Evolutionary conservation across 129 eudicot species (phyloP), one percentile per base, ranked within the genome.

Genomic region (Logfia minima): DNA sequence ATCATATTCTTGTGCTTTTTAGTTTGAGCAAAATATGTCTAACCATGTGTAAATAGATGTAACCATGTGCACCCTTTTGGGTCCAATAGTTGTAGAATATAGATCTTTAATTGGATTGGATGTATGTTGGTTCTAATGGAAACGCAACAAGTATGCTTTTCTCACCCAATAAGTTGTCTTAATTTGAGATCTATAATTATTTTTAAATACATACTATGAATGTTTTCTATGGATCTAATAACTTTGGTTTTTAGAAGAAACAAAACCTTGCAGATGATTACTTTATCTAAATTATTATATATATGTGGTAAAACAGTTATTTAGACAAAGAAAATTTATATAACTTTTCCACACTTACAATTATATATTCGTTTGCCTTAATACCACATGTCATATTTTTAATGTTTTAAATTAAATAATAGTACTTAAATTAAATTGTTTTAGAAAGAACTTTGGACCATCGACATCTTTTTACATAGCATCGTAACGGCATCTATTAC

Each of bases 21-120:
- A 66, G 72, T 37, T 48, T 14, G 55, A 48, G 55, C 55, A 13
- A 22, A 22, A 41, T 51, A 71, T 60, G 22, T 45, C 39, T n/a
- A 55, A 28, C 76, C 67, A 75, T 79, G 83, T 72, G 79, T 71
- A 73, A 35, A 55, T 66, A 53, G 74, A 66, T 73, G 63, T 5
- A 17, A 66, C 64, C 84, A 80, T 80, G 83, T 80, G 84, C 79
- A 66, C 21, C 24, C 52, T 39, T 67, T 73, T 66, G 74, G 63
- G 62, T 70, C 18, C 64, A 61, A 28, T 70, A 18, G 75, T 39
- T 55, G n/a, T 10, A 8, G 51, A 41, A 45, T 45, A 26, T 77
- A 35, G 39, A 70, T 77, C 71, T 70, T 73, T 80, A 45, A 3
- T 45, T 11, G 75, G 84, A 3, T 45, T 11, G 75, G 84, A 74